Conservation (phyloP, 257 asterid genomes). For the Salvia hispanica region DNA sequence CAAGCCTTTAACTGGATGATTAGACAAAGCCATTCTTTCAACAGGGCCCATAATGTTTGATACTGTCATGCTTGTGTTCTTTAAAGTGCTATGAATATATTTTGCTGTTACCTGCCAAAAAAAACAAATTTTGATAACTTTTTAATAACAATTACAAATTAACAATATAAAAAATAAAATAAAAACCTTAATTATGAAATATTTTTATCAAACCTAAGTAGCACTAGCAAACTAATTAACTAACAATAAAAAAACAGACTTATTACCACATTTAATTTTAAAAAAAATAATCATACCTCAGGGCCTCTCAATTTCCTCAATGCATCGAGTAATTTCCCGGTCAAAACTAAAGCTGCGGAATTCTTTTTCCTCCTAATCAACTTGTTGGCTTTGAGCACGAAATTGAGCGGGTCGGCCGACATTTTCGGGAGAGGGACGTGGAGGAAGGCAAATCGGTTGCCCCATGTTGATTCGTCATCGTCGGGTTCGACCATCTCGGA, state of each 20-base stretch:
- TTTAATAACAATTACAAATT: too few species aligned
- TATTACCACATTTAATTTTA: too few species aligned
- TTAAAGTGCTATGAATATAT: slow-evolving; percentile 57
- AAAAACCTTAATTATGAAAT: too few species aligned
- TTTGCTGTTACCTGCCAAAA: slow-evolving; percentile 50
- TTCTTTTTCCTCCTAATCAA: slow-evolving; percentile 52
- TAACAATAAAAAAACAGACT: too few species aligned
- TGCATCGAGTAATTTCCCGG: slow-evolving; percentile 59
- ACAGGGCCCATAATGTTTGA: slow-evolving; percentile 66
- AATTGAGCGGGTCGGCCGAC: slow-evolving; percentile 42
- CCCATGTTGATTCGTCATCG: slow-evolving; percentile 58
- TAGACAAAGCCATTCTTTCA: slow-evolving; percentile 61
- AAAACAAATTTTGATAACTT: neutral
- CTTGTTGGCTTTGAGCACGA: slow-evolving; percentile 48
- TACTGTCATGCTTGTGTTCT: slow-evolving; percentile 66
- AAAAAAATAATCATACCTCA: slow-evolving; percentile 45
- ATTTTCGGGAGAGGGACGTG: slow-evolving; percentile 59
- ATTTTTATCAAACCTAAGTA: too few species aligned
- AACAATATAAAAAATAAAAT: too few species aligned
- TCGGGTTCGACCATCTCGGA: slow-evolving; percentile 67
- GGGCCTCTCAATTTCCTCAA: slow-evolving; percentile 60
- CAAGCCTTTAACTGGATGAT: slow-evolving; percentile 60
- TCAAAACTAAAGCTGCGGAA: slow-evolving; percentile 58
- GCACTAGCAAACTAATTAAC: too few species aligned
- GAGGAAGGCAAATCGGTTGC: slow-evolving; percentile 79